Evolutionary conservation across 164 flowering plant species (phyloP).

Genomic region (Nymphaea thermarum): DNA sequence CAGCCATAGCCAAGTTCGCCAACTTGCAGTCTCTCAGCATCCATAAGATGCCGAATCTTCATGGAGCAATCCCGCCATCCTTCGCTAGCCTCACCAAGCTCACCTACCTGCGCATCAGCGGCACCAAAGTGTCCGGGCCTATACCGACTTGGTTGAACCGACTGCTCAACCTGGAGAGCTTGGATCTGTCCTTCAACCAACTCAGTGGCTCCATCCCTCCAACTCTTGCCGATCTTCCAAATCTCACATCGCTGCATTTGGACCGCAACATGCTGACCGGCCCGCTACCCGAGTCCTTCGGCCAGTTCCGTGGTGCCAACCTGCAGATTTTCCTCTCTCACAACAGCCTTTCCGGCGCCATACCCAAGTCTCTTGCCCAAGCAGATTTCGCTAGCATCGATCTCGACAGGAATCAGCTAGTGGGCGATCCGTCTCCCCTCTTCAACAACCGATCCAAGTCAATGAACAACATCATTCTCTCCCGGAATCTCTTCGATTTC

Average conservation of each 20-base stretch:
- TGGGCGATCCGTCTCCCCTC: conserved; percentile 30
- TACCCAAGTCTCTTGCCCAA: conserved; percentile 37
- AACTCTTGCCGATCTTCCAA: conserved; percentile 23
- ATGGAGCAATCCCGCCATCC: conserved; percentile 41
- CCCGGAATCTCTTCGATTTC: conserved; percentile 4
- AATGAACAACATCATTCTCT: conserved; percentile 19
- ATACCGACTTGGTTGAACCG: conserved; percentile 43
- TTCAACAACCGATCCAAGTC: conserved; percentile 23
- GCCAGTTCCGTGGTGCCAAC: conserved; percentile 9
- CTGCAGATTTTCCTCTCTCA: conserved; percentile 37
- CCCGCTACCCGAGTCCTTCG: conserved; percentile 44
- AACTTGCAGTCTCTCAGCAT: conserved; percentile 2
- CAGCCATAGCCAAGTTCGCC: too few relatives aligned
- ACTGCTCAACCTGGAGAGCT: conserved; percentile 23
- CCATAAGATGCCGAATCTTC: conserved; percentile 39
- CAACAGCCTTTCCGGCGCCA: conserved; percentile 44
- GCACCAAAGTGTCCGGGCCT: conserved; percentile 44
- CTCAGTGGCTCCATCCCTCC: conserved; percentile 55
- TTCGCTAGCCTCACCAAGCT: conserved; percentile 50
- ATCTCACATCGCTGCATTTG: conserved; percentile 26
- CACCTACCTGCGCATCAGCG: conserved; percentile 24
- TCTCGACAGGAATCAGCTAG: conserved; percentile 37
- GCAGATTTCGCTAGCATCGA: conserved; percentile 21
- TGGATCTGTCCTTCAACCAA: conserved; percentile 49
- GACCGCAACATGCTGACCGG: conserved; percentile 58